Evolutionary conservation across 2,329 filamentous ascomycete genomes (phyloP).

Genomic region (Dactylonectria macrodidyma): DNA sequence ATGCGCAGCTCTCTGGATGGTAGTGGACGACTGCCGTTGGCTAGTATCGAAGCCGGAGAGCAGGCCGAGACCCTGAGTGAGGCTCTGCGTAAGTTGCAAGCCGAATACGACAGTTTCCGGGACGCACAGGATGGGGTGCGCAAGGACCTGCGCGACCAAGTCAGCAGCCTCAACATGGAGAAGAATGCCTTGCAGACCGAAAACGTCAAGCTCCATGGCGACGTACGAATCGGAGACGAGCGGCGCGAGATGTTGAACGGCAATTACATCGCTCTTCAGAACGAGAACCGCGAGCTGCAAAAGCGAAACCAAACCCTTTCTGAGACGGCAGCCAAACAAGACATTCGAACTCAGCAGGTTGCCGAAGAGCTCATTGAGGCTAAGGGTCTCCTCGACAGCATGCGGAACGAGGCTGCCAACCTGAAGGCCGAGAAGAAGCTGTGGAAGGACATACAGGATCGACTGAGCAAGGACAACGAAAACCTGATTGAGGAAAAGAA

Average conservation of each 20-base stretch:
- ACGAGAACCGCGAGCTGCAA: conserved; percentile 88
- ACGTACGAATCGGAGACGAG: conserved; percentile 85
- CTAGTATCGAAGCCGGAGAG: conserved; percentile 70
- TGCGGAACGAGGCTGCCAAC: conserved; percentile 92
- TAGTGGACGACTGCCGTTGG: conserved; percentile 66
- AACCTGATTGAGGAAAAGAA: conserved; percentile 86
- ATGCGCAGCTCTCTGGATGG: conserved; percentile 81
- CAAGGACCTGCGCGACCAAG: conserved; percentile 86
- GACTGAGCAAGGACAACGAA: conserved; percentile 91
- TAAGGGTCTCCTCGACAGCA: conserved; percentile 84
- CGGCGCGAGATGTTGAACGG: conserved; percentile 91
- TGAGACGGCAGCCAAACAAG: conserved; percentile 90
- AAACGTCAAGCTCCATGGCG: conserved; percentile 83
- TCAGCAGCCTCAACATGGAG: conserved; percentile 84
- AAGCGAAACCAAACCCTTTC: conserved; percentile 84
- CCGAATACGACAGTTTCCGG: conserved; percentile 90
- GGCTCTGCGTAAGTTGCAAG: conserved; percentile 88
- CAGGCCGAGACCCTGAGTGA: conserved; percentile 77
- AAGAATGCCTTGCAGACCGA: conserved; percentile 88
- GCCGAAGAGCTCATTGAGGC: conserved; percentile 94
- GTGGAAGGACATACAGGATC: conserved; percentile 93
- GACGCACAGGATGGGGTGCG: conserved; percentile 88
- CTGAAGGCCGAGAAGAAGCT: conserved; percentile 95
- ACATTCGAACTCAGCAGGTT: conserved; percentile 90
- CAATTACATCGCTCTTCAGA: conserved; percentile 87